phyloP scores from a whole-genome alignment of 371 early-diverging fungal species.

The Mortierella sp. region DNA sequence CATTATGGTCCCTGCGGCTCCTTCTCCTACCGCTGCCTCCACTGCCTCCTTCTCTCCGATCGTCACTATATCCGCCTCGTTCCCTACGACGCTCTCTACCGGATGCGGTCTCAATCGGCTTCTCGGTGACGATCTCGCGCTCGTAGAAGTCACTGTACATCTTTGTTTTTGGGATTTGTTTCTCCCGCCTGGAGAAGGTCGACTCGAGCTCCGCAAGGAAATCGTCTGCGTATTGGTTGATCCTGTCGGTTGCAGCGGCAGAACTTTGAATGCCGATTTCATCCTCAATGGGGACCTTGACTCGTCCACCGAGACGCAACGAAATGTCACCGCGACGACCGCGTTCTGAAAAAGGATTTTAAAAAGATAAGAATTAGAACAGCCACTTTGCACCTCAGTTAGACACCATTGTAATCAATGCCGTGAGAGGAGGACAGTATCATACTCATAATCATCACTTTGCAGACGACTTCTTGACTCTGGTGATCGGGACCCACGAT shows the following conservation, averaged over 20 bases:
- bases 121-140: constrained; percentile 27
- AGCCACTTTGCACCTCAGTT: too few species aligned
- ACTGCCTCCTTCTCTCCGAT: constrained; percentile 13
- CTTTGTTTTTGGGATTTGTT: constrained; percentile 36
- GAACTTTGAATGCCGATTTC: not conserved
- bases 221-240: constrained; percentile 29
- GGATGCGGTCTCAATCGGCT: not conserved
- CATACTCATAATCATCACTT: constrained; percentile 35
- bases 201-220: constrained; percentile 49
- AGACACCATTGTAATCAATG: too few species aligned
- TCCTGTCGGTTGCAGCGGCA: constrained; percentile 6
- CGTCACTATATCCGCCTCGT: not conserved
- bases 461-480: constrained; percentile 21
- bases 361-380: not conserved
- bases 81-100: not conserved
- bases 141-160: constrained; percentile 54
- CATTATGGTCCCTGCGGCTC: constrained; percentile 1
- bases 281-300: constrained; percentile 16
- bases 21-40: constrained; percentile 11
- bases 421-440: not conserved
- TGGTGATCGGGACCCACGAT: constrained; percentile 39
- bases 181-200: constrained; percentile 37
- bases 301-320: constrained; percentile 34
- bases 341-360: constrained; percentile 23
- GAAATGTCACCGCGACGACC: constrained; percentile 53